phyloP scores from a whole-genome alignment of 805 yeast genomes.

The Monosporozyma solicola region DNA sequence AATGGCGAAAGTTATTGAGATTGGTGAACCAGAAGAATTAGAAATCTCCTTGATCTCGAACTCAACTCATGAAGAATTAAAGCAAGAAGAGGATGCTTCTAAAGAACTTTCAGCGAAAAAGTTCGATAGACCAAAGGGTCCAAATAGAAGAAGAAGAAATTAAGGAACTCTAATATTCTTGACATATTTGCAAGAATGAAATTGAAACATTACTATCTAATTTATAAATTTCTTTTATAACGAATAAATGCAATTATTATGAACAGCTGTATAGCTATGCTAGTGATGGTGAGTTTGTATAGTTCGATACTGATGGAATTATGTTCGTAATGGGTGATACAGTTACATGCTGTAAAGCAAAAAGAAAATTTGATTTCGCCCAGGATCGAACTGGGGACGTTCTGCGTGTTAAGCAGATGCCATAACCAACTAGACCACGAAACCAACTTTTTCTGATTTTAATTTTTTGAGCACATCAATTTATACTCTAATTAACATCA shows the following conservation, averaged over 20 bases:
- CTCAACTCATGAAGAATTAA: conserved; percentile 30
- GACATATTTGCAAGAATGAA: background rate
- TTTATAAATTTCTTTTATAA: background rate
- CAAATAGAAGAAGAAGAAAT: conserved; percentile 41
- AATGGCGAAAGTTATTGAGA: conserved; percentile 47
- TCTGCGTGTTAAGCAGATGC: conserved; percentile 99
- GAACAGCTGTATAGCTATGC: background rate
- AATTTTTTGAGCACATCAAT: too few relatives aligned
- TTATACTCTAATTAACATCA: too few relatives aligned
- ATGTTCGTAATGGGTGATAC: too few relatives aligned
- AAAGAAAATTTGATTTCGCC: conserved; percentile 69
- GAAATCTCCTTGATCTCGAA: conserved; percentile 35
- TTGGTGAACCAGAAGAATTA: conserved; percentile 64
- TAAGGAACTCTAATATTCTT: background rate
- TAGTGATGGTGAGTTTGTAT: too few relatives aligned
- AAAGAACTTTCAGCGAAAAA: conserved; percentile 17
- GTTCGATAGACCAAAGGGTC: conserved; percentile 61
- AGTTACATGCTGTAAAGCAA: background rate
- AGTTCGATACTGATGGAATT: too few relatives aligned
- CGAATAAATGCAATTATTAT: background rate
- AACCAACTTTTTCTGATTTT: conserved; percentile 38
- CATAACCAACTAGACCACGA: conserved; percentile 99
- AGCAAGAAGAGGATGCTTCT: conserved; percentile 10
- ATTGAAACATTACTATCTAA: background rate
- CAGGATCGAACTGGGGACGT: conserved; percentile 99